These are phyloP conservation scores for Neohortaea acidophila DNA, from an alignment of 495 filamentous ascomycete species.

Conservation along the genomic window DNA sequence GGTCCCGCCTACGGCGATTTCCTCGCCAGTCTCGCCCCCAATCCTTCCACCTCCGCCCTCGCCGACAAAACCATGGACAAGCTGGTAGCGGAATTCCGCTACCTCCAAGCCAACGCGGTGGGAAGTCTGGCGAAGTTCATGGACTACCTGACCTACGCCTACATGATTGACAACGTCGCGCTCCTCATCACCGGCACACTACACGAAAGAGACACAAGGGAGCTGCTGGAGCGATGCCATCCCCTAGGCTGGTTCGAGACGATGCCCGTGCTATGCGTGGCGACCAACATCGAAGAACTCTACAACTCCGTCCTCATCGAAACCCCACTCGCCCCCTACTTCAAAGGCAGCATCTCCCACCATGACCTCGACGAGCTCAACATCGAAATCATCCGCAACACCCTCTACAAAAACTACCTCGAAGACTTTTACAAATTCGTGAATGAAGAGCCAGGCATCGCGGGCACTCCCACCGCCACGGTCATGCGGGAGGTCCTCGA, in stretches of 20 bases:
- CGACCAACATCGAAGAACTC: slow-evolving; percentile 93
- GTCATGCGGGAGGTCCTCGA: slow-evolving; percentile 89
- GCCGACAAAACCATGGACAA: slow-evolving; percentile 95
- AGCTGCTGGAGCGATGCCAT: slow-evolving; percentile 90
- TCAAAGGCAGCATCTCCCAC: slow-evolving; percentile 86
- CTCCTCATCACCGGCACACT: slow-evolving; percentile 96
- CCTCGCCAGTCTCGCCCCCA: slow-evolving; percentile 78
- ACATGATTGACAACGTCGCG: slow-evolving; percentile 99
- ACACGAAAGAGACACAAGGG: slow-evolving; percentile 91
- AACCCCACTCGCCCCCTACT: slow-evolving; percentile 88
- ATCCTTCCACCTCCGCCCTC: slow-evolving; percentile 88
- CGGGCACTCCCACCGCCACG: slow-evolving; percentile 76
- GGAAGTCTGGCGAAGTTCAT: slow-evolving; percentile 86
- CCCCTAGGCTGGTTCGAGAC: slow-evolving; percentile 98
- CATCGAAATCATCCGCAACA: slow-evolving; percentile 98
- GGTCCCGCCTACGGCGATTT: slow-evolving; percentile 94
- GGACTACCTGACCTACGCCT: slow-evolving; percentile 93
- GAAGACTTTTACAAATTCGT: slow-evolving; percentile 94
- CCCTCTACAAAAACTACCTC: slow-evolving; percentile 97
- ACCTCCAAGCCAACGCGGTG: slow-evolving; percentile 79
- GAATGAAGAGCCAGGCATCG: slow-evolving; percentile 67
- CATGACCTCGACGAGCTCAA: slow-evolving; percentile 97
- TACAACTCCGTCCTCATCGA: slow-evolving; percentile 97
- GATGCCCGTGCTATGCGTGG: slow-evolving; percentile 92
- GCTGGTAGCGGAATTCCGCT: slow-evolving; percentile 92